Evolutionary conservation across 345 rosid species (phyloP).

Genomic region (Populus ilicifolia): DNA sequence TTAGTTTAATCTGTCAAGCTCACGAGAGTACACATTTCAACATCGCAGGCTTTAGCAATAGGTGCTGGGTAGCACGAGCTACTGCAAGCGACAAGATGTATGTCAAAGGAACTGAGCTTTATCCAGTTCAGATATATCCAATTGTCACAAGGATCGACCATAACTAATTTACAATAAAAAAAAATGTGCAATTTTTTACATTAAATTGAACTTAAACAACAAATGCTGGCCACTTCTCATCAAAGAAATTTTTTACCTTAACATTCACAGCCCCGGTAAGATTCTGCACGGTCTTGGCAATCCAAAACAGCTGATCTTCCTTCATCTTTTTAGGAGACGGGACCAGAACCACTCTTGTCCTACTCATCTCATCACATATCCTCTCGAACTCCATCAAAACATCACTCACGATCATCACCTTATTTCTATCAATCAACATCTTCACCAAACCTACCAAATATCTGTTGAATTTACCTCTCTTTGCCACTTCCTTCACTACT

Average conservation of each 20-base stretch:
- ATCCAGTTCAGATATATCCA: too few species aligned
- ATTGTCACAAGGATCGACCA: too few species aligned
- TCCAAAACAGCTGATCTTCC: conserved; percentile 19
- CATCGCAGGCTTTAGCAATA: too few species aligned
- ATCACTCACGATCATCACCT: conserved; percentile 39
- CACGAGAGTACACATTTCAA: too few species aligned
- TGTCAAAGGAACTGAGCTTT: too few species aligned
- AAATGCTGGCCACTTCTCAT: conserved; percentile 3
- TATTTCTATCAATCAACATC: conserved; percentile 46
- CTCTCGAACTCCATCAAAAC: conserved; percentile 63
- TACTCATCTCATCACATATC: conserved; percentile 42
- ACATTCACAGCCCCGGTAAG: conserved; percentile 32
- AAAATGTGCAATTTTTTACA: neutral
- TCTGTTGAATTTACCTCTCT: conserved; percentile 39
- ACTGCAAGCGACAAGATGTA: too few species aligned
- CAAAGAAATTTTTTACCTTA: conserved; percentile 29
- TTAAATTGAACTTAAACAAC: conserved; percentile 1
- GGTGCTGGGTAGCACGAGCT: too few species aligned
- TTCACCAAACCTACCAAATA: conserved; percentile 46
- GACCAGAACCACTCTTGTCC: conserved; percentile 37
- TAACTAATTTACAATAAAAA: neutral
- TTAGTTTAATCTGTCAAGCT: too few species aligned
- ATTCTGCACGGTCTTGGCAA: conserved; percentile 27
- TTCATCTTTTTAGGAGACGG: conserved; percentile 29
- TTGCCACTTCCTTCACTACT: conserved; percentile 37